Evolutionary conservation across 1,139 yeast species (phyloP), one percentile per base, ranked within the genome.

Genomic region (Nakaseomyces delphensis): DNA sequence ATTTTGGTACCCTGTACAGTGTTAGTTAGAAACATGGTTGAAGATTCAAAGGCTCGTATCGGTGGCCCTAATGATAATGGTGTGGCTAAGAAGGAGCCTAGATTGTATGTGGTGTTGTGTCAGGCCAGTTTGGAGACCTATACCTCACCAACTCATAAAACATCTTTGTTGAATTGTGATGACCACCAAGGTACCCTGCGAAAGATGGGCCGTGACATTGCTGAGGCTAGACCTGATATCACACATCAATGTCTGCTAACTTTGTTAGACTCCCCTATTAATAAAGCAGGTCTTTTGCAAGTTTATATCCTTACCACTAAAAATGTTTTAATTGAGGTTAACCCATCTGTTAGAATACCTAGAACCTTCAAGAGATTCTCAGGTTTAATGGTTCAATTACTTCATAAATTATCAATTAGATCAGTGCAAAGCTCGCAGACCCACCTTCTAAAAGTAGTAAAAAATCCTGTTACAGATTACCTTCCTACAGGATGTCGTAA

Each of bases 201-300:
- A 64, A 89, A 87, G 62, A 86, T 89, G 94, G 95, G 95, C 39
- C 76, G 96, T 60, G 97, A 91, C 62, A 91, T 91, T 53, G 89
- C 96, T 38, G 98, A 91, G 62, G 97, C 96, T 4, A 78, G 98
- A 65, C 98, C 98, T 16, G 98, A 91, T 64, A 91, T 91, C 57
- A 89, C 97, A 38, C 98, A 91, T 63, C 91, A 85, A 65, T 91
- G 98, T 70, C 76, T 91, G 43, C 72, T 91, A 62, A 91, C 98
- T 2, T 72, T 91, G 52, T 72, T 91, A 57, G 98, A 91, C 62
- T 85, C 96, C 11, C 98, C 98, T 35, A 83, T 91, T 59, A 93
- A 91, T 70, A 91, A 91, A 65, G 97, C 97, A 3, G 98, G 98
- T 7, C 85, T 79, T 63, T 73, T 91, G 50, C 98, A 91, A 66